Conservation (phyloP, 371 early-diverging fungal genomes). For the Mortierella sp. region DNA sequence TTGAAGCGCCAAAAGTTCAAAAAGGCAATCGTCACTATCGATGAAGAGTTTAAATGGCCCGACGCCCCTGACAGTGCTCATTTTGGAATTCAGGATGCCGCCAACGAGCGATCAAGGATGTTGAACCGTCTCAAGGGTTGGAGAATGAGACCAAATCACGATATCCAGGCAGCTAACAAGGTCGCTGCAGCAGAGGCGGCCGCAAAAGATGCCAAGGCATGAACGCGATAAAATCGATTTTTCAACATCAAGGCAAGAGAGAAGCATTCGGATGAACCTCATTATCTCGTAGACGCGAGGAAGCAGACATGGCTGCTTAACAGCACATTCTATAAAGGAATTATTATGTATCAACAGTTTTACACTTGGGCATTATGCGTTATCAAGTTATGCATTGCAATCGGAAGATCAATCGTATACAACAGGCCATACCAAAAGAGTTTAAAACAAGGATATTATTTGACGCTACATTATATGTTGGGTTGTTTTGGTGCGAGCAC, state of each 20-base stretch:
- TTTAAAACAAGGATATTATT: neutral
- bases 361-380: neutral
- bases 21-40: slow-evolving; percentile 93
- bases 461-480: neutral
- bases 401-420: neutral
- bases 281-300: neutral
- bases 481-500: neutral
- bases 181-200: slow-evolving; percentile 30
- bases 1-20: slow-evolving; percentile 76
- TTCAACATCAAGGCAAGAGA: neutral
- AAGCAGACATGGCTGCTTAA: slow-evolving; percentile 2
- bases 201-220: slow-evolving; percentile 40
- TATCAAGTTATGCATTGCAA: neutral
- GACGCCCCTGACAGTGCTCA: slow-evolving; percentile 71
- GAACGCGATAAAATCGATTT: neutral
- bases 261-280: neutral
- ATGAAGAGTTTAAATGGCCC: slow-evolving; percentile 88
- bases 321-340: neutral
- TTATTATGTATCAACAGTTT: slow-evolving; percentile 9
- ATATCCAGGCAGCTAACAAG: slow-evolving; percentile 51
- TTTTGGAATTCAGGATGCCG: slow-evolving; percentile 68
- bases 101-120: slow-evolving; percentile 48
- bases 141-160: slow-evolving; percentile 67
- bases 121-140: slow-evolving; percentile 81
- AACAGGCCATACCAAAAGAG: neutral